These are phyloP conservation scores for Mycena epipterygia DNA, from an alignment of 768 basidiomycete species.

Conservation along the genomic window DNA sequence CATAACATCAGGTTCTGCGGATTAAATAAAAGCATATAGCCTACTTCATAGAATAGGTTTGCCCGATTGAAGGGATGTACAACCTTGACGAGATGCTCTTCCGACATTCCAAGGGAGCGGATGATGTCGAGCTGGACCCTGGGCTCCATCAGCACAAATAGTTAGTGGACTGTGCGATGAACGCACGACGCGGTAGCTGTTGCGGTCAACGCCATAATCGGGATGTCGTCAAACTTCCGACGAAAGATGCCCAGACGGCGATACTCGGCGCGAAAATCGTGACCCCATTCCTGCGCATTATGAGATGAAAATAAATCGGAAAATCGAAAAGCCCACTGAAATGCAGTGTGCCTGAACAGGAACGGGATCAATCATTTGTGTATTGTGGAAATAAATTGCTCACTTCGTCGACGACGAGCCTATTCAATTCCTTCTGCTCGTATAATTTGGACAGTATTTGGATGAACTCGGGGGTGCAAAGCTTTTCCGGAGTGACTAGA, in stretches of 20 bases:
- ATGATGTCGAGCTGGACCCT: constrained; percentile 86
- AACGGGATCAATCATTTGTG: constrained; percentile 10
- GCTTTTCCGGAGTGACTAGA: constrained; percentile 83
- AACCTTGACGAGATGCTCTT: constrained; percentile 69
- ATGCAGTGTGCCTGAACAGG: constrained; percentile 81
- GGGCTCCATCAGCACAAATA: background rate
- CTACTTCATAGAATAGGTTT: constrained; percentile 87
- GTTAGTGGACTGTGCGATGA: background rate
- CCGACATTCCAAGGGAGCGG: constrained; percentile 70
- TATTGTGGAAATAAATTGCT: constrained; percentile 16
- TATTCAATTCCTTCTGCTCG: constrained; percentile 69
- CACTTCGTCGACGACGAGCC: constrained; percentile 88
- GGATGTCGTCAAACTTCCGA: constrained; percentile 72
- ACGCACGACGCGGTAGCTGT: constrained; percentile 81
- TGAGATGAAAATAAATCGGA: background rate
- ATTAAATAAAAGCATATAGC: constrained; percentile 5
- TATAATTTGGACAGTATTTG: constrained; percentile 64
- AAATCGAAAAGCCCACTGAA: constrained; percentile 61
- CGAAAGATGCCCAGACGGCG: constrained; percentile 80
- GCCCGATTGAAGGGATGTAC: constrained; percentile 85
- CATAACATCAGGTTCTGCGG: background rate
- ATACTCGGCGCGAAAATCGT: constrained; percentile 84
- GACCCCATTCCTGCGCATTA: constrained; percentile 80
- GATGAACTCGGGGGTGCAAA: constrained; percentile 68
- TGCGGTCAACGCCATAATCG: constrained; percentile 91